These are phyloP conservation scores for Cutaneotrichosporon mucoides DNA, from an alignment of 1,284 basidiomycete genomes.

Conservation along the genomic window DNA sequence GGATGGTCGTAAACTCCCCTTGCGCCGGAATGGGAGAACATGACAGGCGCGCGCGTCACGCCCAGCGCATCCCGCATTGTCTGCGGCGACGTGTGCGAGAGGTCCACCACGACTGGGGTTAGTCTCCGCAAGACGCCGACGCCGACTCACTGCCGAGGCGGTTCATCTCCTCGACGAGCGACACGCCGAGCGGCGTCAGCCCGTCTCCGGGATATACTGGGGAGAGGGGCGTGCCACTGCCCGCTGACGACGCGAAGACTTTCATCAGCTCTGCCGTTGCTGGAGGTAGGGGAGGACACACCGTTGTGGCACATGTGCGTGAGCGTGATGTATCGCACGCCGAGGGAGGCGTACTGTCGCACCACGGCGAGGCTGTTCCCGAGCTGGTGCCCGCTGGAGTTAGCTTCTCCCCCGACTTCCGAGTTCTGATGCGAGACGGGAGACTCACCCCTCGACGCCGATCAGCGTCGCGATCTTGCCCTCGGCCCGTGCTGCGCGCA, in stretches of 20 bases:
- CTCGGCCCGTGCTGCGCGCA: conserved; percentile 57
- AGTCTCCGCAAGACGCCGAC: too few species aligned
- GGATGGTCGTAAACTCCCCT: conserved; percentile 63
- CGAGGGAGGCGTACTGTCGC: conserved; percentile 68
- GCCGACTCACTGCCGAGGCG: conserved; percentile 59
- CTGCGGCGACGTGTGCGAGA: conserved; percentile 74
- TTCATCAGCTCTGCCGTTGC: neutral
- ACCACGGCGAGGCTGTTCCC: conserved; percentile 75
- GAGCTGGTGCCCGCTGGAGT: conserved; percentile 61
- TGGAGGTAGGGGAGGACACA: conserved; percentile 1
- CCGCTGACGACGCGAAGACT: conserved; percentile 77
- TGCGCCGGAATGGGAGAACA: conserved; percentile 78
- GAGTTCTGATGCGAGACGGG: too few species aligned
- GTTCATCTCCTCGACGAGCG: conserved; percentile 75
- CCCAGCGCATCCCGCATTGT: conserved; percentile 66
- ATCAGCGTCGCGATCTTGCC: conserved; percentile 74
- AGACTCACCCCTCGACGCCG: conserved; percentile 61
- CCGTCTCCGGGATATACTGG: conserved; percentile 31
- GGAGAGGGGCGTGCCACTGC: conserved; percentile 42
- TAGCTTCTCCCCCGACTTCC: too few species aligned
- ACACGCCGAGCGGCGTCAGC: conserved; percentile 50
- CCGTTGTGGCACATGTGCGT: conserved; percentile 79
- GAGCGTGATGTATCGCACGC: conserved; percentile 76
- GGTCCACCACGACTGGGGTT: conserved; percentile 60
- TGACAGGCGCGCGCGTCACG: conserved; percentile 68